Percentiles rank a stretch among this genome's conserved stretches.
Evolutionary conservation across 352 stramenopile species (phyloP).

Genomic region (Blastocystis hominis): DNA sequence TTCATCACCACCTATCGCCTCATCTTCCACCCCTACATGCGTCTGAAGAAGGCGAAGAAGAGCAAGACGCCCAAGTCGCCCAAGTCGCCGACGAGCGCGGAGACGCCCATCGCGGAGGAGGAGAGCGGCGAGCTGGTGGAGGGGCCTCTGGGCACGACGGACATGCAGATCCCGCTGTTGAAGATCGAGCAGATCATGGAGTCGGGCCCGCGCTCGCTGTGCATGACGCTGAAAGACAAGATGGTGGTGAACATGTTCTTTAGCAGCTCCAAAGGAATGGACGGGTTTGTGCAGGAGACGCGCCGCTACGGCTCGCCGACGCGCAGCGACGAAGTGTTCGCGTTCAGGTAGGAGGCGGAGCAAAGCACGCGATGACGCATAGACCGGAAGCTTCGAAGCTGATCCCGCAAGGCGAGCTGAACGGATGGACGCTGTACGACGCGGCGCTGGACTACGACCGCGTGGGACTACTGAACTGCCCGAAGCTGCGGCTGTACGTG

Average conservation of each 20-base stretch:
- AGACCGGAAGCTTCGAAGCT: slow-evolving; percentile 47
- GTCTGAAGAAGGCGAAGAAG: slow-evolving; percentile 54
- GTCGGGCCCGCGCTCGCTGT: slow-evolving; percentile 25
- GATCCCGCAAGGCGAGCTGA: slow-evolving; percentile 54
- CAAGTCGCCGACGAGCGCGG: not conserved
- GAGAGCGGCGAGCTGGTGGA: not conserved
- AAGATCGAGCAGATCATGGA: slow-evolving; percentile 49
- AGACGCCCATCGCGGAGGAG: not conserved
- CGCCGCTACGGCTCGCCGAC: not conserved
- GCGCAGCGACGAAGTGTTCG: slow-evolving; percentile 52
- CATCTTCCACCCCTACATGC: slow-evolving; percentile 58
- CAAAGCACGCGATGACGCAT: not conserved
- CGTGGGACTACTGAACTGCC: slow-evolving; percentile 69
- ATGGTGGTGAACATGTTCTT: slow-evolving; percentile 54
- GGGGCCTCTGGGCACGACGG: slow-evolving; percentile 22
- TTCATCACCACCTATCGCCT: slow-evolving; percentile 54
- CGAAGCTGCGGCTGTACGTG: slow-evolving; percentile 65
- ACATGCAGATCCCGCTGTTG: slow-evolving; percentile 21
- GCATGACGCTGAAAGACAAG: slow-evolving; percentile 55
- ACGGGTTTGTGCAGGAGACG: slow-evolving; percentile 1
- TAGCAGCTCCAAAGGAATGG: slow-evolving; percentile 18
- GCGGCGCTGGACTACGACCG: slow-evolving; percentile 68
- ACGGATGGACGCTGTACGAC: slow-evolving; percentile 60
- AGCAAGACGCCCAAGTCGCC: slow-evolving; percentile 39
- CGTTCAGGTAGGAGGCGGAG: not conserved